Conservation (phyloP, 495 filamentous ascomycete genomes). For the Penicillium flavigenum region DNA sequence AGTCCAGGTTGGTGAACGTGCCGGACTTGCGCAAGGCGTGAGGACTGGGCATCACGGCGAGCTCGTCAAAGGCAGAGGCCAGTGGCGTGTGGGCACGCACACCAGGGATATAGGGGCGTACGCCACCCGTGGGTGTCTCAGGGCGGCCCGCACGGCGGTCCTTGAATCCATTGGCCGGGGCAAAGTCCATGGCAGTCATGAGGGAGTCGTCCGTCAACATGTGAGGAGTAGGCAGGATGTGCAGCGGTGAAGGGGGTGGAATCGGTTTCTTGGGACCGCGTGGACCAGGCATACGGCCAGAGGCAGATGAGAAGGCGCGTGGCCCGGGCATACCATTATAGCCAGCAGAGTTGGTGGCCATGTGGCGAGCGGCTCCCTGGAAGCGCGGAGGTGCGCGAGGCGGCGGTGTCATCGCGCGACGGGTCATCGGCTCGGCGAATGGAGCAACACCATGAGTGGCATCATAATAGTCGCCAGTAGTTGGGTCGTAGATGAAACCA, state of each 20-base stretch:
- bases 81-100: constrained; percentile 73
- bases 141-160: constrained; percentile 71
- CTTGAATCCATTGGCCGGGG: constrained; percentile 68
- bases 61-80: constrained; percentile 81
- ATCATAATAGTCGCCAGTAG: constrained; percentile 71
- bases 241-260: constrained; percentile 72
- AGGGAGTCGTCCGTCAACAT: constrained; percentile 83
- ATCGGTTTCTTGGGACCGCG: constrained; percentile 57
- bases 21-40: constrained; percentile 85
- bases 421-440: constrained; percentile 77
- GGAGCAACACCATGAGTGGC: constrained; percentile 49
- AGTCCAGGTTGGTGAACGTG: constrained; percentile 88
- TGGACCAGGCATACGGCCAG: constrained; percentile 53
- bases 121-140: constrained; percentile 75
- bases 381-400: constrained; percentile 75
- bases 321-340: constrained; percentile 49
- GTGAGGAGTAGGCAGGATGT: constrained; percentile 78
- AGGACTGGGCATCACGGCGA: constrained; percentile 83
- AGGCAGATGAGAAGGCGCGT: constrained; percentile 70
- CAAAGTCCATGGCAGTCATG: constrained; percentile 77
- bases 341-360: constrained; percentile 49
- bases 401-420: constrained; percentile 96
- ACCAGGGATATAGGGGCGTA: constrained; percentile 67
- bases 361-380: constrained; percentile 51
- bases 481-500: constrained; percentile 68